Conservation (phyloP, 306 rosid genomes). For the apple (Malus domestica) region ASM211411v1 NC_041801.1:2238501-2239000, state of each 20-base stretch:
- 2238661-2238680: conserved; percentile 89
- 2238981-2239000: not conserved
- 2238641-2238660: conserved; percentile 91
- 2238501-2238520: too few relatives aligned
- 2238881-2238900: not conserved
- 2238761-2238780: not conserved
- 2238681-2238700: conserved; percentile 15
- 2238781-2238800: not conserved
- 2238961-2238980: not conserved
- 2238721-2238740: conserved; percentile 6
- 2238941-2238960: not conserved
- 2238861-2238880: too few relatives aligned
- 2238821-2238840: too few relatives aligned
- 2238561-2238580: conserved; percentile 7
- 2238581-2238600: conserved; percentile 97
- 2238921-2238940: not conserved
- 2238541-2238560: not conserved
- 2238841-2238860: too few relatives aligned
- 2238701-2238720: conserved; percentile 6
- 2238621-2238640: conserved; percentile 97
- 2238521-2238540: too few relatives aligned
- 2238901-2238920: not conserved
- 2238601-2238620: conserved; percentile 91
- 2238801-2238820: not conserved
- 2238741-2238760: not conserved